Percentiles rank a stretch among this genome's conserved stretches.
These are phyloP conservation scores for Thermothelomyces thermophilus DNA, from an alignment of 2,329 filamentous ascomycete species.

Conservation along the genomic window DNA sequence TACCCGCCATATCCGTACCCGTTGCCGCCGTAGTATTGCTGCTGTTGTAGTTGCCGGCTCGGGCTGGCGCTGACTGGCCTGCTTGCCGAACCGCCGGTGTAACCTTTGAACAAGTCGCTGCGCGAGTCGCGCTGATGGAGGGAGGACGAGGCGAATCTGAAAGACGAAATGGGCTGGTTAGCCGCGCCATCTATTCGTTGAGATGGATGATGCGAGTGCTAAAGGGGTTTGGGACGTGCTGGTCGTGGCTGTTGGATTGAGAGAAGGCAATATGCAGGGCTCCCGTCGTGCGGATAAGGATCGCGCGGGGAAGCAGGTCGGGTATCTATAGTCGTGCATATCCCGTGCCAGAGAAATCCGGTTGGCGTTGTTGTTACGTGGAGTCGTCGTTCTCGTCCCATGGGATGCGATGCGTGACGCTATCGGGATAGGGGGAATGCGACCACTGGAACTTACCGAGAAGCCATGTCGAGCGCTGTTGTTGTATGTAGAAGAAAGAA, in stretches of 20 bases:
- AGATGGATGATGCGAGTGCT: not conserved
- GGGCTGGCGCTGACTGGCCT: conserved; percentile 41
- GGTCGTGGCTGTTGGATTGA: too few relatives aligned
- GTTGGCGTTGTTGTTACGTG: not conserved
- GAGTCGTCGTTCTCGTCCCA: not conserved
- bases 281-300: too few relatives aligned
- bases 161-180: not conserved
- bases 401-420: not conserved
- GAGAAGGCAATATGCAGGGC: too few relatives aligned
- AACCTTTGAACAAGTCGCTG: conserved; percentile 69
- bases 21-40: conserved; percentile 21
- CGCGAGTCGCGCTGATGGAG: conserved; percentile 69
- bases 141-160: conserved; percentile 59
- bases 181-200: not conserved
- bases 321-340: not conserved
- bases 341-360: not conserved
- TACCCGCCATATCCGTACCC: conserved; percentile 46
- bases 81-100: conserved; percentile 48
- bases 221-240: too few relatives aligned
- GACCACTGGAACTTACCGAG: conserved; percentile 18
- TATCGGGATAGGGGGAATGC: not conserved
- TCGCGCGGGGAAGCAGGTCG: too few relatives aligned
- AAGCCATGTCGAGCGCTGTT: conserved; percentile 20
- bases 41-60: conserved; percentile 26
- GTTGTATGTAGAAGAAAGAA: not conserved